A percentile compares a stretch with the other conserved stretches of the same genome.
These are phyloP conservation scores for Apostasia ramifera DNA, from an alignment of 106 monocot genomes.

Conservation along the genomic window DNA sequence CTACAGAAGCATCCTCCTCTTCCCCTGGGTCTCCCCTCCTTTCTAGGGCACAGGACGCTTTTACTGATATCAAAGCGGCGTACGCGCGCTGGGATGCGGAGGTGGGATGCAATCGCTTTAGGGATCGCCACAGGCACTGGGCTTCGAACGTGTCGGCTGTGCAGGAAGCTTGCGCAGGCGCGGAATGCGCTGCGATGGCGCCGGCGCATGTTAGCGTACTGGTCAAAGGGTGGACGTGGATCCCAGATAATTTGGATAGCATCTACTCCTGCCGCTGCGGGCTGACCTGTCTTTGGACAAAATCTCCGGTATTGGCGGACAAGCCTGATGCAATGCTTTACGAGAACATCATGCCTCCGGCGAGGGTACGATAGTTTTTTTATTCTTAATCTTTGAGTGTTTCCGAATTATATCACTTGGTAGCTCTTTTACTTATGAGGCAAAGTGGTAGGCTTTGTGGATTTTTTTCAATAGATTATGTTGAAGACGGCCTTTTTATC, in stretches of 20 bases:
- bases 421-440: no score
- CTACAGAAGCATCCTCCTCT: constrained; percentile 12
- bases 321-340: constrained; percentile 70
- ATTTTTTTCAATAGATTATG: no score
- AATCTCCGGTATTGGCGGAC: constrained; percentile 56
- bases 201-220: constrained; percentile 45
- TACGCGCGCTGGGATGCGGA: constrained; percentile 55
- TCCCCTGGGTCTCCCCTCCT: not conserved
- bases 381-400: not conserved
- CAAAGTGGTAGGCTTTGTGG: no score
- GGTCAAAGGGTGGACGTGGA: constrained; percentile 94
- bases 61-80: constrained; percentile 37
- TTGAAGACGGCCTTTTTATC: no score
- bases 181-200: constrained; percentile 15
- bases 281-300: constrained; percentile 80
- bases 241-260: constrained; percentile 79
- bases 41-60: constrained; percentile 11
- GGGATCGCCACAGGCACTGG: constrained; percentile 25
- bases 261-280: constrained; percentile 81
- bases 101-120: constrained; percentile 54
- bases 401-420: not conserved
- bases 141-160: constrained; percentile 33
- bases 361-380: constrained; percentile 15
- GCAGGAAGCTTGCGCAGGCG: constrained; percentile 17
- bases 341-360: constrained; percentile 60